Conservation (phyloP, 2,329 filamentous ascomycete species). For the Septoria linicola region DNA sequence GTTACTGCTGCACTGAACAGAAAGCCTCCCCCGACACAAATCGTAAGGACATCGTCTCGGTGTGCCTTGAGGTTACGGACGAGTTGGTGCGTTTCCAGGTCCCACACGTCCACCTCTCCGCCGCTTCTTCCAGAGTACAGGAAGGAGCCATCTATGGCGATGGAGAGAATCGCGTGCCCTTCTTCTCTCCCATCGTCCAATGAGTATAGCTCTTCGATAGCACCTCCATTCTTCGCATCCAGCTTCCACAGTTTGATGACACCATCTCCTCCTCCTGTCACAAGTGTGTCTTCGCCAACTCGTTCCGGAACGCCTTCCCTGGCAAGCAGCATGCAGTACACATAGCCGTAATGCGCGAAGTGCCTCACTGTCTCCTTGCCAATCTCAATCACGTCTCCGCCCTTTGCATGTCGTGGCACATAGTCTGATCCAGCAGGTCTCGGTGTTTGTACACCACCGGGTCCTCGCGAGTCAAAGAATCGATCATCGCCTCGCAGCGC, state of each 20-base stretch:
- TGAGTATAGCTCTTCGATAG: constrained; percentile 68
- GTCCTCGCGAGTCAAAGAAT: constrained; percentile 89
- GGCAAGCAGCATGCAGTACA: constrained; percentile 92
- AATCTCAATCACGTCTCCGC: constrained; percentile 73
- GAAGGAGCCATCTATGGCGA: constrained; percentile 86
- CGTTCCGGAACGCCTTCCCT: constrained; percentile 68
- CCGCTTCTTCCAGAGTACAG: constrained; percentile 86
- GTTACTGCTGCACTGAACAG: constrained; percentile 87
- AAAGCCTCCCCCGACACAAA: constrained; percentile 81
- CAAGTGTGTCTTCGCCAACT: constrained; percentile 72
- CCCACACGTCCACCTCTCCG: constrained; percentile 92
- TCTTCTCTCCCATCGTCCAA: constrained; percentile 59
- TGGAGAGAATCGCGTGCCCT: constrained; percentile 67
- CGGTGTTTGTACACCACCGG: constrained; percentile 77
- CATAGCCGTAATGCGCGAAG: constrained; percentile 92
- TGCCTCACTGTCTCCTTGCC: constrained; percentile 75
- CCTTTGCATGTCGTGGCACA: constrained; percentile 50
- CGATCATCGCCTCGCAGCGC: constrained; percentile 64
- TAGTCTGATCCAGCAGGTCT: constrained; percentile 60
- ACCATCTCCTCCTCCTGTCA: constrained; percentile 91
- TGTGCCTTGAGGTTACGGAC: constrained; percentile 82
- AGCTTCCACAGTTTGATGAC: constrained; percentile 92
- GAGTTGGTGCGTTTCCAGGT: constrained; percentile 88
- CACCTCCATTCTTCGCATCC: constrained; percentile 56
- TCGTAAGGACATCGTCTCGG: constrained; percentile 76